phyloP scores from a whole-genome alignment of 257 asterid genomes.

The Solanum ahanhuiri region DNA sequence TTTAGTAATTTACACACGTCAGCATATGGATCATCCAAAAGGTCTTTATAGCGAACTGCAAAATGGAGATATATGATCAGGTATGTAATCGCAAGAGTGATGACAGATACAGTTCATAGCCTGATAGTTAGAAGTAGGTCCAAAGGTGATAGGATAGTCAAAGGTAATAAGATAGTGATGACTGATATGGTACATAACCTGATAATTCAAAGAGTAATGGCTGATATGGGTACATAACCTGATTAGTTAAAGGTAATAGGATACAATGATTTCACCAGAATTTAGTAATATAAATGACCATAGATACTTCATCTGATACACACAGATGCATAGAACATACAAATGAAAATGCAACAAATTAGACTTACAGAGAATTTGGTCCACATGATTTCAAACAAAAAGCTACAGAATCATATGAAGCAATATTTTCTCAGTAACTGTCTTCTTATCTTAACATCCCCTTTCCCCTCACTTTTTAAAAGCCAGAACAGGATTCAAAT shows the following conservation, averaged over 20 bases:
- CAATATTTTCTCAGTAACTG: background rate
- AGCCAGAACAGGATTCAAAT: background rate
- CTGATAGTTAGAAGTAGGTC: background rate
- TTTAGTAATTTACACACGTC: slow-evolving; percentile 77
- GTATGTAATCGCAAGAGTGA: background rate
- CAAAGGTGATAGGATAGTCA: background rate
- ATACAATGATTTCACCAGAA: background rate
- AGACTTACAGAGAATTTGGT: background rate
- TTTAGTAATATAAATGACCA: background rate
- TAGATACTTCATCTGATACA: background rate
- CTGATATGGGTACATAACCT: background rate
- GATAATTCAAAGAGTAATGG: background rate
- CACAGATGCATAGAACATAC: background rate
- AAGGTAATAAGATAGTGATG: background rate
- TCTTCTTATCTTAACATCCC: background rate
- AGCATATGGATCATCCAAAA: slow-evolving; percentile 65
- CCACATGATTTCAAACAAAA: background rate
- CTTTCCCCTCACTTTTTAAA: background rate
- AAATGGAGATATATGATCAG: slow-evolving; percentile 7
- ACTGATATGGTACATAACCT: background rate
- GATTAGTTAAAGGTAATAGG: background rate
- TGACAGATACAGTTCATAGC: background rate
- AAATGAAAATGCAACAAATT: background rate
- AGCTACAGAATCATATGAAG: background rate
- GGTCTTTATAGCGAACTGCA: slow-evolving; percentile 95